Conservation (phyloP, 441 rosid genomes). For the Erodium moschatum region DNA sequence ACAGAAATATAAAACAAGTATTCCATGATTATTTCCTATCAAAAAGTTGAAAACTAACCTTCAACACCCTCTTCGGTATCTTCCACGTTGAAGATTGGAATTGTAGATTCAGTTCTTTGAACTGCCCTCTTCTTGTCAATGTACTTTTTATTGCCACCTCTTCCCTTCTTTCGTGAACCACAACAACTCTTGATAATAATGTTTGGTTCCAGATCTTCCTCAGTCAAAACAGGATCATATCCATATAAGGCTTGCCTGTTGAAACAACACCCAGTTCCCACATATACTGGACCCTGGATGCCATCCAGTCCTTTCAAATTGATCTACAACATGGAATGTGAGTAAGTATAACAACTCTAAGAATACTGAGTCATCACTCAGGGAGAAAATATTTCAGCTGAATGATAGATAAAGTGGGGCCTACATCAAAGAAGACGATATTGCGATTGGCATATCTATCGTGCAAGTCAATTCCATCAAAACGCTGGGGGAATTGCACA, state of each 20-base stretch:
- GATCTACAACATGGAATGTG: conserved; percentile 41
- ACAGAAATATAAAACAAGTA: no score
- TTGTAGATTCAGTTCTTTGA: conserved; percentile 78
- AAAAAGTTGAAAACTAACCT: conserved; percentile 39
- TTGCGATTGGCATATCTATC: conserved; percentile 95
- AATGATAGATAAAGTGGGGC: conserved; percentile 25
- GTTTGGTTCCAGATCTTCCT: conserved; percentile 67
- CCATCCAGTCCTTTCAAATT: conserved; percentile 97
- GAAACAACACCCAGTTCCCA: conserved; percentile 96
- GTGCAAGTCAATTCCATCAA: conserved; percentile 85
- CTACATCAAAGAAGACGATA: conserved; percentile 93
- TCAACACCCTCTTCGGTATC: conserved; percentile 98
- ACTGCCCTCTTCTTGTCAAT: conserved; percentile 74
- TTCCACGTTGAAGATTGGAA: conserved; percentile 86
- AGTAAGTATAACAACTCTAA: background rate
- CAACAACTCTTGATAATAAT: conserved; percentile 80
- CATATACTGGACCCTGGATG: conserved; percentile 96
- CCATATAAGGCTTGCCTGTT: conserved; percentile 93
- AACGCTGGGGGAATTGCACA: conserved; percentile 96
- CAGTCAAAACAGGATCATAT: conserved; percentile 80
- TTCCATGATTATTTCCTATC: background rate
- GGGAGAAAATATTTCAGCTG: background rate
- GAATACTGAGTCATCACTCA: background rate
- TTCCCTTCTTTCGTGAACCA: conserved; percentile 70
- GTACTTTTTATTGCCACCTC: conserved; percentile 58